A percentile compares a stretch with the other conserved stretches of the same genome.
These are phyloP conservation scores for Apiospora sp. DNA, from an alignment of 2,329 filamentous ascomycete species.

Conservation along the genomic window DNA sequence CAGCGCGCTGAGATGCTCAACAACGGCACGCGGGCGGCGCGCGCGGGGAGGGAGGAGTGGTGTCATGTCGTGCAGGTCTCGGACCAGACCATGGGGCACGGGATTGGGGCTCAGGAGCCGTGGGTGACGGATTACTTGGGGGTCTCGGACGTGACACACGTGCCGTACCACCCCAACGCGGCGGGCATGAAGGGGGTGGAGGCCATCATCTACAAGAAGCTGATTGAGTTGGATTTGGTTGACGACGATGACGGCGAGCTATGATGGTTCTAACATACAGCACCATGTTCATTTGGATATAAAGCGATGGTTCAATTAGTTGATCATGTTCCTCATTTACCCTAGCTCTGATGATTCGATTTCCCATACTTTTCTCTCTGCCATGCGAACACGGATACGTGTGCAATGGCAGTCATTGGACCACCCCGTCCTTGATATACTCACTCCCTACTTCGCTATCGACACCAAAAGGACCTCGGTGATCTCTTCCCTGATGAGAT, in stretches of 20 bases:
- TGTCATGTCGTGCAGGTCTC: slow-evolving; percentile 38
- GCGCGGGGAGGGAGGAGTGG: slow-evolving; percentile 37
- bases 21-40: slow-evolving; percentile 37
- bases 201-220: slow-evolving; percentile 34
- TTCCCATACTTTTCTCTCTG: too few relatives aligned
- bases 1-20: slow-evolving; percentile 35
- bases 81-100: slow-evolving; percentile 37
- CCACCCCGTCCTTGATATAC: too few relatives aligned
- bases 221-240: slow-evolving; percentile 37
- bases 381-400: too few relatives aligned
- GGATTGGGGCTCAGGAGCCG: slow-evolving; percentile 38
- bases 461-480: background rate
- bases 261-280: background rate
- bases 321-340: background rate
- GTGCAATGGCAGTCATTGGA: too few relatives aligned
- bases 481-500: background rate
- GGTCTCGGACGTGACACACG: slow-evolving; percentile 35
- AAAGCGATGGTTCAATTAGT: background rate
- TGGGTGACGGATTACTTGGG: slow-evolving; percentile 43
- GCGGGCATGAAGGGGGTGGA: slow-evolving; percentile 42
- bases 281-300: background rate
- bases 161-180: slow-evolving; percentile 40
- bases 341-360: too few relatives aligned
- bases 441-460: background rate
- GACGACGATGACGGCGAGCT: slow-evolving; percentile 27